phyloP scores from a whole-genome alignment of 306 rosid genomes.

The Phaseolus lunatus region DNA sequence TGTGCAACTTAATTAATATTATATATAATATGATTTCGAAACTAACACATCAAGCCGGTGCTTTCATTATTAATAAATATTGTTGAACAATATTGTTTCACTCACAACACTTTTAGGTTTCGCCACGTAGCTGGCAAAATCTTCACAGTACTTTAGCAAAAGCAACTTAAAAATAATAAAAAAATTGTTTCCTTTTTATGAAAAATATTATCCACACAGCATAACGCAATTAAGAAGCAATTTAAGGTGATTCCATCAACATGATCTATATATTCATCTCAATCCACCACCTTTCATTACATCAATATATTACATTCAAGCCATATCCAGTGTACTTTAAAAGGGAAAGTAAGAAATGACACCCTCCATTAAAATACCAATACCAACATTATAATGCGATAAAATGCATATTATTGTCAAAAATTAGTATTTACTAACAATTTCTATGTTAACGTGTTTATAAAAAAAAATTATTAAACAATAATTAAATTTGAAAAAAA shows the following conservation, averaged over 20 bases:
- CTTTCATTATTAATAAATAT: too few species aligned
- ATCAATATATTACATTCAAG: neutral
- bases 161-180: neutral
- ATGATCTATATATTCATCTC: neutral
- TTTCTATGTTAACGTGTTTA: too few species aligned
- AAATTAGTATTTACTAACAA: too few species aligned
- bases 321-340: neutral
- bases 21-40: too few species aligned
- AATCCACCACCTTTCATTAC: neutral
- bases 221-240: neutral
- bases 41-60: too few species aligned
- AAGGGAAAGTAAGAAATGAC: neutral
- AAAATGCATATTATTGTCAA: too few species aligned
- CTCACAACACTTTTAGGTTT: neutral
- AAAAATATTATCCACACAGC: constrained; percentile 16
- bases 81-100: neutral
- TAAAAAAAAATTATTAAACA: too few species aligned
- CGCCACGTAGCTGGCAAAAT: neutral
- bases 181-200: neutral
- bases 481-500: too few species aligned
- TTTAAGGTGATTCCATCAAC: neutral
- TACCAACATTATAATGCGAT: too few species aligned
- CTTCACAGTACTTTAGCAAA: neutral
- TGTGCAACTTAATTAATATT: too few species aligned
- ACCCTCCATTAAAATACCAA: neutral